phyloP scores from a whole-genome alignment of 345 rosid genomes.

The Brassica nigra region DNA sequence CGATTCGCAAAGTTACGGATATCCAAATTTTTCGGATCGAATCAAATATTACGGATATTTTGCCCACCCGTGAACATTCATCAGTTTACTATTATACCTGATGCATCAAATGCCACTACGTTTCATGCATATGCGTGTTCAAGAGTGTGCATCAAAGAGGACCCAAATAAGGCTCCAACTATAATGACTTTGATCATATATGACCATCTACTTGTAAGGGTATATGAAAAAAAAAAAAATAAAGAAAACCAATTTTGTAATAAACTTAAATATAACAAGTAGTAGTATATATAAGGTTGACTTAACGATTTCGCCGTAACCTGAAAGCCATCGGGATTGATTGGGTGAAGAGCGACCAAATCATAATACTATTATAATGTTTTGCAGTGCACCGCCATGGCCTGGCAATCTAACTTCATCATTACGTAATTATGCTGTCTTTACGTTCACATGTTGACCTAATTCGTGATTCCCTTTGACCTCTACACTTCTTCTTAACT shows the following conservation, averaged over 20 bases:
- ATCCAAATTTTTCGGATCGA: no score
- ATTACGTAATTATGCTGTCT: slow-evolving; percentile 21
- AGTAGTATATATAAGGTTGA: background rate
- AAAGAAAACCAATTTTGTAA: background rate
- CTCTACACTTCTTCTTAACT: background rate
- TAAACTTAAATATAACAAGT: background rate
- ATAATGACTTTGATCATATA: background rate
- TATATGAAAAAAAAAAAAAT: background rate
- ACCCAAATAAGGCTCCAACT: background rate
- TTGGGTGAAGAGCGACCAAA: slow-evolving; percentile 16
- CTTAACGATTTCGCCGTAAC: slow-evolving; percentile 23
- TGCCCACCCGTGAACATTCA: background rate
- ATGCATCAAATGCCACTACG: background rate
- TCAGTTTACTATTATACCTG: background rate
- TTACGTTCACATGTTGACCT: slow-evolving; percentile 21
- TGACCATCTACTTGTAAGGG: background rate
- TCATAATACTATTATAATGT: background rate
- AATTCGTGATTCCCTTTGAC: background rate
- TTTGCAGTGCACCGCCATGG: slow-evolving; percentile 22
- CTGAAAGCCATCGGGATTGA: slow-evolving; percentile 23
- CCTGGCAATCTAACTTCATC: slow-evolving; percentile 20
- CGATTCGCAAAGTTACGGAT: no score
- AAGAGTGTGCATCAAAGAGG: background rate
- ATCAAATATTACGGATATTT: no score
- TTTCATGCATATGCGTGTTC: background rate